A percentile compares a stretch with the other conserved stretches of the same genome.
phyloP scores from a whole-genome alignment of 495 filamentous ascomycete species.

The Baudoinia panamericana region DNA sequence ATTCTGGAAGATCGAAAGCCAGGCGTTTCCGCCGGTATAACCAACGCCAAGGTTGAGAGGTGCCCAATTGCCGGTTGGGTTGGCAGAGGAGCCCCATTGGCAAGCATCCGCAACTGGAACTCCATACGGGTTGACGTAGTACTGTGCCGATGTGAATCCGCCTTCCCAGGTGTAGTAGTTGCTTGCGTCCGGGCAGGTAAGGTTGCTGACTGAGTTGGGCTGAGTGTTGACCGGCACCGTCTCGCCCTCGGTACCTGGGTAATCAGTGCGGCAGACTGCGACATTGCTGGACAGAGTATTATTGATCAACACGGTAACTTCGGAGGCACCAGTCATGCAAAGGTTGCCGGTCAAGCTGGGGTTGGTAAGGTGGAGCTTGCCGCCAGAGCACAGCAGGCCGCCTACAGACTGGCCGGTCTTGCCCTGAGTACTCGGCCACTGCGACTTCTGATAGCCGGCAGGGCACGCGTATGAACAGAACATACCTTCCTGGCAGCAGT shows the following conservation, averaged over 20 bases:
- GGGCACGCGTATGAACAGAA: slow-evolving; percentile 96
- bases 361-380: slow-evolving; percentile 70
- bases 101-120: slow-evolving; percentile 57
- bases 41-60: slow-evolving; percentile 82
- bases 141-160: slow-evolving; percentile 73
- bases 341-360: slow-evolving; percentile 47
- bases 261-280: slow-evolving; percentile 87
- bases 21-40: slow-evolving; percentile 49
- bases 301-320: slow-evolving; percentile 46
- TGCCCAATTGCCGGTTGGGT: slow-evolving; percentile 70
- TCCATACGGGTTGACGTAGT: slow-evolving; percentile 84
- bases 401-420: slow-evolving; percentile 74
- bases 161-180: slow-evolving; percentile 68
- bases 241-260: slow-evolving; percentile 79
- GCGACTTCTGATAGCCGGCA: slow-evolving; percentile 77
- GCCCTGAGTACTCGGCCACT: slow-evolving; percentile 79
- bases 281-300: slow-evolving; percentile 55
- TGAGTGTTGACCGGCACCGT: slow-evolving; percentile 56
- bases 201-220: slow-evolving; percentile 40
- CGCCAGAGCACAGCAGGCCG: slow-evolving; percentile 69
- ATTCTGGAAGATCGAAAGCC: slow-evolving; percentile 66
- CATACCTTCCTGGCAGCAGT: slow-evolving; percentile 43
- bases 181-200: slow-evolving; percentile 60
- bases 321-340: slow-evolving; percentile 59
- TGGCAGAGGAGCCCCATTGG: slow-evolving; percentile 50